phyloP scores from a whole-genome alignment of 768 basidiomycete species.

The Hemileccinum rubropunctum region DNA sequence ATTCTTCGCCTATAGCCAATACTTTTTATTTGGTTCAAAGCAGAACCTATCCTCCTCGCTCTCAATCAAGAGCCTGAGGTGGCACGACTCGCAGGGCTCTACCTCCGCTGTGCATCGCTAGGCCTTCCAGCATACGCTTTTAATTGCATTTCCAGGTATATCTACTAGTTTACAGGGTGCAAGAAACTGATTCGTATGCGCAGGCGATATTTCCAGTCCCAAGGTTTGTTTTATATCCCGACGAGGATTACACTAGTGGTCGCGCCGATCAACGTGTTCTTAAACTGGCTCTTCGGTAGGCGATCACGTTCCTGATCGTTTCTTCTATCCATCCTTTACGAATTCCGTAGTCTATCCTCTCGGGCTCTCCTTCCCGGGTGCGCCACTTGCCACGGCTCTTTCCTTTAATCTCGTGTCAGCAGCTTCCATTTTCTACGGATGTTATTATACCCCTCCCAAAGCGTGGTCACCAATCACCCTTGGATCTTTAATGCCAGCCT shows the following conservation, averaged over 20 bases:
- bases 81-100: slow-evolving; percentile 69
- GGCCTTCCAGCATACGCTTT: slow-evolving; percentile 77
- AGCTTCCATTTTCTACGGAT: slow-evolving; percentile 60
- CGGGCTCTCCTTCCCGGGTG: slow-evolving; percentile 87
- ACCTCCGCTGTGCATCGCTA: slow-evolving; percentile 71
- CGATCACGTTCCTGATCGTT: neutral
- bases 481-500: slow-evolving; percentile 44
- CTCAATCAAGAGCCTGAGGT: slow-evolving; percentile 84
- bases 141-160: slow-evolving; percentile 51
- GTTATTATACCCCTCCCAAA: slow-evolving; percentile 57
- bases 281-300: slow-evolving; percentile 84
- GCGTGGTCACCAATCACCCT: slow-evolving; percentile 64
- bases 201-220: slow-evolving; percentile 67
- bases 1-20: slow-evolving; percentile 41
- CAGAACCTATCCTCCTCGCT: slow-evolving; percentile 72
- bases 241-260: slow-evolving; percentile 80
- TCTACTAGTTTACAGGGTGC: neutral
- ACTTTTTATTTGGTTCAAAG: slow-evolving; percentile 74
- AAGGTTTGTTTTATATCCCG: slow-evolving; percentile 82
- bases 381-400: slow-evolving; percentile 85
- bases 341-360: slow-evolving; percentile 41
- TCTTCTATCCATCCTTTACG: slow-evolving; percentile 1
- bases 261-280: slow-evolving; percentile 79
- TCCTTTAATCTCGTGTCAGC: slow-evolving; percentile 83
- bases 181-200: neutral